phyloP scores from a whole-genome alignment of 1,284 basidiomycete species.

The Schizopora paradoxa region DNA sequence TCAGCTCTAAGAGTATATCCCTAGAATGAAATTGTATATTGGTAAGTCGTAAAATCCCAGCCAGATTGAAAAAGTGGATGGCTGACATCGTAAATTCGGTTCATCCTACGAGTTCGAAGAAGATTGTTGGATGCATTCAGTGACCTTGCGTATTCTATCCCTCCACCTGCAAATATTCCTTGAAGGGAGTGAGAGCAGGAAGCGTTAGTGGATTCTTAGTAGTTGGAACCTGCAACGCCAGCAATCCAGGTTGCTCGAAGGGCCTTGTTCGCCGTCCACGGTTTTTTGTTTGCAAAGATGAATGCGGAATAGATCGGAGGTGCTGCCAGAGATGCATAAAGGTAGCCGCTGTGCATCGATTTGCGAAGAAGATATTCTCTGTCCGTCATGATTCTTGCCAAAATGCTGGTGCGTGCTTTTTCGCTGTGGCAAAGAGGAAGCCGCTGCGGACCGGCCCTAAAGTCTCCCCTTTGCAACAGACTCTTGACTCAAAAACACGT shows the following conservation, averaged over 20 bases:
- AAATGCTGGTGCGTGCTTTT: too few species aligned
- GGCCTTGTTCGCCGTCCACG: slow-evolving; percentile 15
- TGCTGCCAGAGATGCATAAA: slow-evolving; percentile 15
- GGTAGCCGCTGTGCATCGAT: slow-evolving; percentile 16
- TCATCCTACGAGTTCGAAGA: slow-evolving; percentile 11
- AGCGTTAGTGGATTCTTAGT: neutral
- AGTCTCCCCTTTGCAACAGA: too few species aligned
- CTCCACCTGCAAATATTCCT: slow-evolving; percentile 12
- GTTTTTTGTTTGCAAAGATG: slow-evolving; percentile 8
- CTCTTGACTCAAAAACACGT: too few species aligned
- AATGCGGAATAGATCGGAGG: slow-evolving; percentile 14
- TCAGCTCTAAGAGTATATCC: slow-evolving; percentile 15
- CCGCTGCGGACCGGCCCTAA: neutral
- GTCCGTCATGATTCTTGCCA: too few species aligned
- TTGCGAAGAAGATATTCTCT: slow-evolving; percentile 17
- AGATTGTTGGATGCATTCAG: slow-evolving; percentile 6
- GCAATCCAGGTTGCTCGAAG: slow-evolving; percentile 16
- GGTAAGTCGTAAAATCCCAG: neutral
- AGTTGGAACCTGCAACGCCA: slow-evolving; percentile 6
- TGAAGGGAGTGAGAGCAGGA: neutral
- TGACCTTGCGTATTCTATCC: slow-evolving; percentile 14
- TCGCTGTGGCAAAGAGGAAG: too few species aligned
- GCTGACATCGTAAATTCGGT: slow-evolving; percentile 15
- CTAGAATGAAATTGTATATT: neutral
- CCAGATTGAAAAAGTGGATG: neutral